phyloP scores from a whole-genome alignment of 495 filamentous ascomycete species.

The Venustampulla echinocandica region DNA sequence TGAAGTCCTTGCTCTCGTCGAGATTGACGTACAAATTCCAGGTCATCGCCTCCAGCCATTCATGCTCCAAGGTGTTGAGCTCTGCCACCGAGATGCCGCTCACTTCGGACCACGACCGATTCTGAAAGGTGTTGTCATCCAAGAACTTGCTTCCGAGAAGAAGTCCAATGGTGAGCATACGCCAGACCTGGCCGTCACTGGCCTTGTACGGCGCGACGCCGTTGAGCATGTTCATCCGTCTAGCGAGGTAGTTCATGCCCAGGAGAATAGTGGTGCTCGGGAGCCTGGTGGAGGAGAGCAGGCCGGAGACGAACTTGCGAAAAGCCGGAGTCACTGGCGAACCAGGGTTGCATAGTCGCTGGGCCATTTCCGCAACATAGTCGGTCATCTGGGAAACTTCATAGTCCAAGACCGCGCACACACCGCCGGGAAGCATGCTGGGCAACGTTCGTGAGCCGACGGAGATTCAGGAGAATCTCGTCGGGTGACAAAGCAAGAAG shows the following conservation, averaged over 20 bases:
- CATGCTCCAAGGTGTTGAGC: constrained; percentile 81
- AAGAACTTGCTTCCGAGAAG: constrained; percentile 95
- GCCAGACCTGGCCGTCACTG: constrained; percentile 67
- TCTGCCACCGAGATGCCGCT: constrained; percentile 84
- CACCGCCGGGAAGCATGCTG: constrained; percentile 54
- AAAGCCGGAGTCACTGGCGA: constrained; percentile 63
- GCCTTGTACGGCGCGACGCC: constrained; percentile 40
- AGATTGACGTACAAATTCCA: constrained; percentile 88
- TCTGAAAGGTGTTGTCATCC: constrained; percentile 99
- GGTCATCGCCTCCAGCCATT: constrained; percentile 79
- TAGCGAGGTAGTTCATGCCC: constrained; percentile 82
- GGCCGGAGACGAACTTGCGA: constrained; percentile 89
- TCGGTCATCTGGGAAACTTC: constrained; percentile 98
- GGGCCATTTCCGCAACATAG: constrained; percentile 90
- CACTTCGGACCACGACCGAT: constrained; percentile 97
- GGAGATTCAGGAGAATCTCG: constrained; percentile 21
- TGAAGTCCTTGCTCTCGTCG: constrained; percentile 71
- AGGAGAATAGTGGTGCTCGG: constrained; percentile 93
- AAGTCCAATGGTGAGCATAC: constrained; percentile 81
- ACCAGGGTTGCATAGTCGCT: constrained; percentile 69
- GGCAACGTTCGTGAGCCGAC: constrained; percentile 14
- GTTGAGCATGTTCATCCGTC: constrained; percentile 68
- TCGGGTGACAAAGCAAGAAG: constrained; percentile 17
- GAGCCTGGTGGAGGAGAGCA: constrained; percentile 87
- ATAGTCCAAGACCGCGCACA: constrained; percentile 94